Evolutionary conservation across 805 yeast genomes (phyloP).

Genomic region (Starmerella roubikii): DNA sequence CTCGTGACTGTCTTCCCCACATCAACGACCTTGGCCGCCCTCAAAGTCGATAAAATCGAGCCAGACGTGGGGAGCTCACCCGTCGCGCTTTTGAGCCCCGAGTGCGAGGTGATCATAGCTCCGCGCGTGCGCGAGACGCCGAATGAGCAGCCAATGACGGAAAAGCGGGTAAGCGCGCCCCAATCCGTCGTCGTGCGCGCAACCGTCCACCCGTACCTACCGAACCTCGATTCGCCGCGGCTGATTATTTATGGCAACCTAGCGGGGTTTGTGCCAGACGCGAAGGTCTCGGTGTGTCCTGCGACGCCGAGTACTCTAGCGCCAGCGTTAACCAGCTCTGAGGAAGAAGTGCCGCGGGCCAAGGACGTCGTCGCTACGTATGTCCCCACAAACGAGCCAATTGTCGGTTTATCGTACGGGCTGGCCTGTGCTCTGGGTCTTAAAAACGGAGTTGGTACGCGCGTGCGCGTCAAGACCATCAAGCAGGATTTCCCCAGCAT

Average conservation of each 20-base stretch:
- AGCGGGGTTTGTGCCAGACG: background rate
- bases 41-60: slow-evolving; percentile 38
- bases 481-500: background rate
- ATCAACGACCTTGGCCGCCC: slow-evolving; percentile 43
- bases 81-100: slow-evolving; percentile 44
- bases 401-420: slow-evolving; percentile 32
- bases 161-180: no score
- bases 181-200: background rate
- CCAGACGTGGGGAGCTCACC: slow-evolving; percentile 14
- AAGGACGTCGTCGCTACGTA: slow-evolving; percentile 40
- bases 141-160: no score
- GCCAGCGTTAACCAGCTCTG: background rate
- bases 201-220: slow-evolving; percentile 10
- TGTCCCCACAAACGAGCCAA: slow-evolving; percentile 28
- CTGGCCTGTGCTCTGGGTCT: slow-evolving; percentile 46
- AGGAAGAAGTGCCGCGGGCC: slow-evolving; percentile 21
- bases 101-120: slow-evolving; percentile 61
- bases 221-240: slow-evolving; percentile 4
- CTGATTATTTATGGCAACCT: slow-evolving; percentile 11
- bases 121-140: slow-evolving; percentile 34
- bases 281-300: slow-evolving; percentile 6
- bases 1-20: slow-evolving; percentile 57
- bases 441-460: slow-evolving; percentile 25
- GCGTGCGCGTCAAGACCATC: slow-evolving; percentile 39
- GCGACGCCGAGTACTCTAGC: slow-evolving; percentile 6